phyloP scores from a whole-genome alignment of 1,284 basidiomycete species.

The Rhodotorula sp. region DNA sequence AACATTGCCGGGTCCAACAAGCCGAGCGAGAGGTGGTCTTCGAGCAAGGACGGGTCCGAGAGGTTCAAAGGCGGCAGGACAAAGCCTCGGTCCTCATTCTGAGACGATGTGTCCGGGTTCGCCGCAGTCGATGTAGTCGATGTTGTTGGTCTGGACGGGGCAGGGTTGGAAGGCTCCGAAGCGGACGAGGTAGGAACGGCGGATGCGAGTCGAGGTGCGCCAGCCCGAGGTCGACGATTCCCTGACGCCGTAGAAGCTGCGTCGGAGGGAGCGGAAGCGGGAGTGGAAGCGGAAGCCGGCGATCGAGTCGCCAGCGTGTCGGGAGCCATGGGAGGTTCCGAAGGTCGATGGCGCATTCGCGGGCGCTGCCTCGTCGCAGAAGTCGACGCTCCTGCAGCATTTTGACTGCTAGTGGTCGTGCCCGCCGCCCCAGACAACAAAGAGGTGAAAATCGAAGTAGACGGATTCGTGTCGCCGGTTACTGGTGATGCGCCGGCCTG shows the following conservation, averaged over 20 bases:
- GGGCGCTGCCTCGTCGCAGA: conserved; percentile 1
- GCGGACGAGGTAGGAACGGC: background rate
- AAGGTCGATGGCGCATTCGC: conserved; percentile 2
- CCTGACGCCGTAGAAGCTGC: background rate
- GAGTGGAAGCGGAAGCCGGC: no score
- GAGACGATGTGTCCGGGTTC: background rate
- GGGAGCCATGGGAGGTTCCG: background rate
- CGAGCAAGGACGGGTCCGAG: conserved; percentile 8
- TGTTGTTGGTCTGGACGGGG: background rate
- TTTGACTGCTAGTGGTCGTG: no score
- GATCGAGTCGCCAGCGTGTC: background rate
- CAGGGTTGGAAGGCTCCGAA: background rate
- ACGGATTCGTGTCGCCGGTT: no score
- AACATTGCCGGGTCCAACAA: conserved; percentile 24
- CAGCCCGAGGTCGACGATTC: background rate
- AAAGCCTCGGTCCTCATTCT: background rate
- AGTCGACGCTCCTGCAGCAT: background rate
- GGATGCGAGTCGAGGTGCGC: background rate
- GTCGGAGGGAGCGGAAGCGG: background rate
- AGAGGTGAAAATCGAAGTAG: no score
- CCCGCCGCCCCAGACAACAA: no score
- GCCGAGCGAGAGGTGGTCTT: conserved; percentile 29
- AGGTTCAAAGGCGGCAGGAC: conserved; percentile 1
- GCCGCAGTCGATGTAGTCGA: background rate
- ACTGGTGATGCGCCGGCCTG: no score